Evolutionary conservation across 1,284 basidiomycete genomes (phyloP), one percentile per base, ranked within the genome.

Genomic region (Apiotrichum gamsii): DNA sequence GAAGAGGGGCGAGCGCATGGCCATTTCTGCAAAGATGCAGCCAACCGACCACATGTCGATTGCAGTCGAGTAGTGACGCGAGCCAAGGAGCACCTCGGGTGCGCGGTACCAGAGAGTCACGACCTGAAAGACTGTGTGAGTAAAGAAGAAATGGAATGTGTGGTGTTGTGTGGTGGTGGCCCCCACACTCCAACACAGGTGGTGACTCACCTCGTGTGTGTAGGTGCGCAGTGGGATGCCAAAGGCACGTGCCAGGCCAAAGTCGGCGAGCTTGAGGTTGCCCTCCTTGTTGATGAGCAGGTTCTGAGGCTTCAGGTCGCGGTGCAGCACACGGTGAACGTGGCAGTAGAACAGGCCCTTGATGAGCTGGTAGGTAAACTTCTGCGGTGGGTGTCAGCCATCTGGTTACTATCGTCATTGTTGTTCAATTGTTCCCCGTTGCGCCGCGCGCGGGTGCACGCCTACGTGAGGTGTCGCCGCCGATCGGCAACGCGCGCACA

Each of bases 11-110:
- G 83, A 81, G 20, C 90, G 58, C 67, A 70, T 72, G 2, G 68
- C 69, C 88, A 94, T 91, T 75, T 96, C 91, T 15, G 94, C 94
- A 72, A 98, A 95, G 67, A 99, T 99, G 68, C 95, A 98, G 8
- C 95, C 95, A 48, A 93, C 95, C 6, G 89, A 94, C 95, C 95
- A 99, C 54, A 98, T 90, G 73, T 99, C 95, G 67, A 99, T 97
- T 18, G 89, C 94, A 3, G 95, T 98, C 69, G 87, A 93, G 74
- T 99, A 99, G 44, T 94, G 97, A 45, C 95, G 81, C 32, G 90
- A 95, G 43, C 95, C 95, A 53, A 98, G 82, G 15, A 99, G 80
- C 35, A 99, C 95, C 67, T 99, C 95, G 1, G 95, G 95, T 0
- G 95, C 94, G 47, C 95, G 88, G 73, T 99, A 99, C 95, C 95